Base-by-base conservation (phyloP, 306 rosid genomes). In the Dicorynia guianensis region DNA sequence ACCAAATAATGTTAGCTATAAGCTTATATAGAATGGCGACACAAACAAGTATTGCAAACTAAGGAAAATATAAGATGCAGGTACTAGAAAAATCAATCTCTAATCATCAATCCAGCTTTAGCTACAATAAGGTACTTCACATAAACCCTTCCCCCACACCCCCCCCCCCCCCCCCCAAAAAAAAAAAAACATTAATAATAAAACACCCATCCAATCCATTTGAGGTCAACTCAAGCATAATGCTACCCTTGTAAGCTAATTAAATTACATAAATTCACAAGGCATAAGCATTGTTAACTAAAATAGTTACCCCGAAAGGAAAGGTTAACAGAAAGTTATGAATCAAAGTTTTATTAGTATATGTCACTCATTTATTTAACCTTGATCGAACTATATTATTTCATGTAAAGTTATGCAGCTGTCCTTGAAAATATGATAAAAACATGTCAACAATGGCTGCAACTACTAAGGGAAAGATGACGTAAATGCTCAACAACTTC, bases 11-110 rank as follows among this genome's bases (percentile, higher is more conserved):
- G 4, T 52, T 15, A 46, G 15, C 53, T 69, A 44, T n/a, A 46
- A 53, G 52, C 40, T 17, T n/a, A 63, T 74, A 71, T 25, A 72
- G 65, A 56, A 64, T 54, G 61, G 66, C 66, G 33, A 34, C 3
- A 38, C 25, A 63, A 25, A 25, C 15, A 11, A 38, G 44, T 10
- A n/a, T 52, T 59, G 79, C 56, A 39, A 15, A 70, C 34, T 40
- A 67, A 44, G 34, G 75, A 64, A 74, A 69, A 71, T 52, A 66
- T 47, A 63, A 76, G 72, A 74, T 39, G 71, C 76, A 58, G 11
- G 13, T 59, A 25, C 56, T 14, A 74, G 30, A 68, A 72, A 60
- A 25, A 40, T 49, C 36, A 42, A 25, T 50, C 76, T 39, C 33
- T 44, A 15, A 43, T 34, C 75, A 43, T 48, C 46, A 70, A 73